Percentiles rank a stretch among this genome's conserved stretches.
Conservation (phyloP, 2,329 filamentous ascomycete genomes). For the Colletotrichum godetiae region DNA sequence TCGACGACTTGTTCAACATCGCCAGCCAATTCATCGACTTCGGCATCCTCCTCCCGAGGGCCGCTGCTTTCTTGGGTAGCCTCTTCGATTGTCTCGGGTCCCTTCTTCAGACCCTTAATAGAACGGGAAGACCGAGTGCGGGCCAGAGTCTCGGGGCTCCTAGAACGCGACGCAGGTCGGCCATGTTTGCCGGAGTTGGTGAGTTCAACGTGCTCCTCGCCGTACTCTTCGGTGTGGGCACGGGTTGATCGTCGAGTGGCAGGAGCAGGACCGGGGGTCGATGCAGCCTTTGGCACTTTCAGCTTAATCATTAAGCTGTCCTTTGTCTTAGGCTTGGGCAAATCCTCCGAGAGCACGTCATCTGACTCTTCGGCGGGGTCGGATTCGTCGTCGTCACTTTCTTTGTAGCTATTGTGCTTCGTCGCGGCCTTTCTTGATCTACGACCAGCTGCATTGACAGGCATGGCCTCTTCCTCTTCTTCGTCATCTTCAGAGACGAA, state of each 20-base stretch:
- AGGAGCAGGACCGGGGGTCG: slow-evolving; percentile 26
- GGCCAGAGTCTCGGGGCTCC: slow-evolving; percentile 64
- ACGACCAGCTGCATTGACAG: slow-evolving; percentile 60
- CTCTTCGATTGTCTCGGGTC: slow-evolving; percentile 61
- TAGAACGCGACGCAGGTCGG: slow-evolving; percentile 58
- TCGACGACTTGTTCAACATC: slow-evolving; percentile 43
- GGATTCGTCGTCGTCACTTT: slow-evolving; percentile 55
- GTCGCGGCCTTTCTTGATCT: slow-evolving; percentile 60
- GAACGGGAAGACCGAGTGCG: slow-evolving; percentile 61
- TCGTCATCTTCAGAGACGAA: slow-evolving; percentile 57
- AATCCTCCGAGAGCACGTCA: slow-evolving; percentile 36
- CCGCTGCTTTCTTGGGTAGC: slow-evolving; percentile 64
- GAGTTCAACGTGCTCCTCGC: slow-evolving; percentile 67
- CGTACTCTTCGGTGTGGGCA: slow-evolving; percentile 64
- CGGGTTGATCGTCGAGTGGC: slow-evolving; percentile 61
- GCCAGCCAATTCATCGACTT: slow-evolving; percentile 51
- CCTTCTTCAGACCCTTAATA: slow-evolving; percentile 61
- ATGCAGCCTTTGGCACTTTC: slow-evolving; percentile 47
- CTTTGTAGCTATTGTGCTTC: slow-evolving; percentile 58
- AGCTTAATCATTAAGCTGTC: slow-evolving; percentile 55
- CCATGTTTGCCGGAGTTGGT: slow-evolving; percentile 71
- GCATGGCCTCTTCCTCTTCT: slow-evolving; percentile 51
- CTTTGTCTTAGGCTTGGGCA: slow-evolving; percentile 40
- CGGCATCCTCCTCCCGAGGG: slow-evolving; percentile 47
- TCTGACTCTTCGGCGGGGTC: slow-evolving; percentile 44